Percentiles rank a stretch among this genome's conserved stretches.
These are phyloP conservation scores for Sonneratia alba DNA, from an alignment of 345 rosid species.

Conservation along the genomic window DNA sequence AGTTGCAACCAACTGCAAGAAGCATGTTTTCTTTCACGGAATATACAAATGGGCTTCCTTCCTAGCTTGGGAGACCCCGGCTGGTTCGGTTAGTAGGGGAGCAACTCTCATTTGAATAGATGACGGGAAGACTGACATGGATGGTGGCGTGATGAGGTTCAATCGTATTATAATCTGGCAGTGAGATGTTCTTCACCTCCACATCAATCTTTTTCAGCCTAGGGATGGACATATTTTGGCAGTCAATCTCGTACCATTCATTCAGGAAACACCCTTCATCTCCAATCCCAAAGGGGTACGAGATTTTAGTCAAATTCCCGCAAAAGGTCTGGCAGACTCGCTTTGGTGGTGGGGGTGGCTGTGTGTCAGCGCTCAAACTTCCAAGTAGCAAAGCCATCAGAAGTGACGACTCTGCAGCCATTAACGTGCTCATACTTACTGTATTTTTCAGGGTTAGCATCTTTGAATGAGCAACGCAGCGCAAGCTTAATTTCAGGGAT, in stretches of 20 bases:
- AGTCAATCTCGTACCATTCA: slow-evolving; percentile 5
- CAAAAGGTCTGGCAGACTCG: too few species aligned
- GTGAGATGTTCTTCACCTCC: slow-evolving; percentile 1
- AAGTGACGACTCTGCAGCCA: too few species aligned
- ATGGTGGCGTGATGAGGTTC: background rate
- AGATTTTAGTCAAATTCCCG: background rate
- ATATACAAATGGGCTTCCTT: background rate
- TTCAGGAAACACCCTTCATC: background rate
- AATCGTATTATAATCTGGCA: background rate
- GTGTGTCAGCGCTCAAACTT: too few species aligned
- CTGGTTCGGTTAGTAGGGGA: accelerated
- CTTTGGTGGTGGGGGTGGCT: too few species aligned
- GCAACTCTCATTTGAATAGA: background rate
- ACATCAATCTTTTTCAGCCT: background rate
- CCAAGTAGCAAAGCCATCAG: too few species aligned
- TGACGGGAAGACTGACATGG: background rate
- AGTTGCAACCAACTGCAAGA: slow-evolving; percentile 5
- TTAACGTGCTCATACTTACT: too few species aligned
- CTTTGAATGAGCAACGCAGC: too few species aligned
- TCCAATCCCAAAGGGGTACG: background rate
- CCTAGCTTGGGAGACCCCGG: background rate
- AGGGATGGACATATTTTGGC: background rate
- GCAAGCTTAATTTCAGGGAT: too few species aligned
- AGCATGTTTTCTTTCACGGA: background rate
- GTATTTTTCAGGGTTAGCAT: too few species aligned